Conservation (phyloP, 306 rosid species). For the Pyrus pyrifolia region DNA sequence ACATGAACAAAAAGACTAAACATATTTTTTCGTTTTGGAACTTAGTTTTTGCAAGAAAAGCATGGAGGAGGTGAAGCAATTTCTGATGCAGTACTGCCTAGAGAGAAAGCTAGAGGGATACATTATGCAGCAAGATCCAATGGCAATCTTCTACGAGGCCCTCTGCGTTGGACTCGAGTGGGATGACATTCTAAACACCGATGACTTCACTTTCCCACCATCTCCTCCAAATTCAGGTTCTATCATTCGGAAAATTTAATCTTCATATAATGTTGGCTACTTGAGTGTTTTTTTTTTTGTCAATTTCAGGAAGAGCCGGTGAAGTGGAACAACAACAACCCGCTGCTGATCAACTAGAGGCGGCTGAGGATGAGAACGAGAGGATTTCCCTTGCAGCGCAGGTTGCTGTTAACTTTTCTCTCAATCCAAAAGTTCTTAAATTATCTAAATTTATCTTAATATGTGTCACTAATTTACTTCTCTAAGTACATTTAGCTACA, state of each 20-base stretch:
- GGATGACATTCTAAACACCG: slow-evolving; percentile 21
- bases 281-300: not conserved
- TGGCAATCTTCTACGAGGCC: slow-evolving; percentile 52
- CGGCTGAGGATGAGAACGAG: not conserved
- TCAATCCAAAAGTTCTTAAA: not conserved
- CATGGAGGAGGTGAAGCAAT: slow-evolving; percentile 40
- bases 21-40: not conserved
- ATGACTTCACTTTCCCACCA: slow-evolving; percentile 4
- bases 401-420: slow-evolving; percentile 23
- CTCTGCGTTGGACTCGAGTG: slow-evolving; percentile 55
- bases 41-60: slow-evolving; percentile 40
- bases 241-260: not conserved
- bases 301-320: slow-evolving; percentile 5
- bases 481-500: not conserved
- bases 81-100: slow-evolving; percentile 31
- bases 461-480: no score
- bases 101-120: slow-evolving; percentile 33
- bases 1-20: not conserved
- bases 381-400: slow-evolving; percentile 30
- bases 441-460: no score
- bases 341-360: not conserved
- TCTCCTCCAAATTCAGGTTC: not conserved
- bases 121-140: slow-evolving; percentile 42
- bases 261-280: not conserved
- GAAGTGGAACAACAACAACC: not conserved